A percentile compares a stretch with the other conserved stretches of the same genome.
Conservation (phyloP, 2,329 filamentous ascomycete species). For the Rhinocladiella similis region DNA sequence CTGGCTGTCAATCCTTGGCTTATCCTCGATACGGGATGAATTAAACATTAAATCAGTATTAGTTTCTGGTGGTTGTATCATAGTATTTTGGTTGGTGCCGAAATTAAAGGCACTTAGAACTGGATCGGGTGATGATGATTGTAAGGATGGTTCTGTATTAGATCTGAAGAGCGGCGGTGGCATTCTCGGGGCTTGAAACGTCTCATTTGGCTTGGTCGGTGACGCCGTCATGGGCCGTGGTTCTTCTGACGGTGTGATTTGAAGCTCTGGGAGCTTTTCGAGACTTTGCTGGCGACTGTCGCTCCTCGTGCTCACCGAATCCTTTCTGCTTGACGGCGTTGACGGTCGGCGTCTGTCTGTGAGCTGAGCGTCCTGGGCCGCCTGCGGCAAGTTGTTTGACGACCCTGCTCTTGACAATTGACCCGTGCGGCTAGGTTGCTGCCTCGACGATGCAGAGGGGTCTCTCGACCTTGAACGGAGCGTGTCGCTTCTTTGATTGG, state of each 20-base stretch:
- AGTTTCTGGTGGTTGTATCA: background rate
- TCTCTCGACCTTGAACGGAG: constrained; percentile 27
- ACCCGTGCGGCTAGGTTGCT: constrained; percentile 6
- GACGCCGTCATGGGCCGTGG: background rate
- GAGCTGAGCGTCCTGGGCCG: background rate
- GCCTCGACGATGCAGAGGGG: constrained; percentile 1
- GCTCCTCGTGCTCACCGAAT: constrained; percentile 1
- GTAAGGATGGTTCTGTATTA: background rate
- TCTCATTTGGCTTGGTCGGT: background rate
- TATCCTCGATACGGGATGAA: constrained; percentile 2
- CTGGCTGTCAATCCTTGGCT: constrained; percentile 12
- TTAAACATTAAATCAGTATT: constrained; percentile 6
- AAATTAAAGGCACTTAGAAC: constrained; percentile 14
- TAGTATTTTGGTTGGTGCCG: constrained; percentile 1
- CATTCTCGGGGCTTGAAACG: background rate
- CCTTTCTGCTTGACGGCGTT: constrained; percentile 11
- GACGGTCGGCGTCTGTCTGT: constrained; percentile 10
- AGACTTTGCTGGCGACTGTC: constrained; percentile 5
- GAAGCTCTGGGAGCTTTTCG: constrained; percentile 1
- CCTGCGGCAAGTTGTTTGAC: constrained; percentile 8
- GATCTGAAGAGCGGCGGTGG: constrained; percentile 2
- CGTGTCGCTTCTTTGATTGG: constrained; percentile 13
- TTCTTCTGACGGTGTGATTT: background rate
- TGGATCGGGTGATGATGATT: background rate
- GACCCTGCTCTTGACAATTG: constrained; percentile 17